Base-by-base conservation (phyloP, 495 filamentous ascomycete species). In the Friedmanniomyces endolithicus region DNA sequence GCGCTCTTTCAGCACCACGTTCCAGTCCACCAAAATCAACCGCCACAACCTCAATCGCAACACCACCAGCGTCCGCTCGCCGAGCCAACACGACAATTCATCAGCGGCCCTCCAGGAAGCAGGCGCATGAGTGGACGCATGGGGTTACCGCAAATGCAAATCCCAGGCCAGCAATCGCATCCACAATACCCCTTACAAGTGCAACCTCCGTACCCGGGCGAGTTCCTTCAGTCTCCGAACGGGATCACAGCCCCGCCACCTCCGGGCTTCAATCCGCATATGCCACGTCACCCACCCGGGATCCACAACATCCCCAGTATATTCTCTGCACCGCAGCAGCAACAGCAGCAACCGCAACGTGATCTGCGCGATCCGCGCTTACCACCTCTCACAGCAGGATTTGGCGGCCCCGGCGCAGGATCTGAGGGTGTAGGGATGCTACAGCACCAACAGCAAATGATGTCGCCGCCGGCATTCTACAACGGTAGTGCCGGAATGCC, bases 241-340 rank as follows among this genome's bases (percentile, higher is more conserved):
- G 20, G 37, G 6, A 16, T 25, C 2, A 9, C 20, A 12, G 41
- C 39, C 1, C 49, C 59, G 9, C 49, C 59, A 12, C 59, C 59
- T 1, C 59, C 59, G 20, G 55, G 55, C 2, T 57, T 57, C 55
- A 49, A 54, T 27, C 54, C 49, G 2, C 55, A 54, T 23, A 58
- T 62, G 55, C 48, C 58, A 11, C 54, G 59, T 6, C 59, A 62
- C 25, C 59, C 54, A 23, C 59, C 59, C 1, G 59, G 59, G 7
- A 45, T 62, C 27, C 43, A 55, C 50, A 52, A 48, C 24, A 46
- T 48, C 16, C 59, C 59, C 2, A 55, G 48, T 46, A 57, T 62
- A 29, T 62, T 62, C 50, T 27, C 22, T n/a, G 24, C 48, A 7
- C 48, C 58, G 16, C 58, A 62, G 47, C 59, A 45, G 44, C 56